These are phyloP conservation scores for Phaeoacremonium minimum DNA, from an alignment of 2,329 filamentous ascomycete species.

Conservation along the genomic window DNA sequence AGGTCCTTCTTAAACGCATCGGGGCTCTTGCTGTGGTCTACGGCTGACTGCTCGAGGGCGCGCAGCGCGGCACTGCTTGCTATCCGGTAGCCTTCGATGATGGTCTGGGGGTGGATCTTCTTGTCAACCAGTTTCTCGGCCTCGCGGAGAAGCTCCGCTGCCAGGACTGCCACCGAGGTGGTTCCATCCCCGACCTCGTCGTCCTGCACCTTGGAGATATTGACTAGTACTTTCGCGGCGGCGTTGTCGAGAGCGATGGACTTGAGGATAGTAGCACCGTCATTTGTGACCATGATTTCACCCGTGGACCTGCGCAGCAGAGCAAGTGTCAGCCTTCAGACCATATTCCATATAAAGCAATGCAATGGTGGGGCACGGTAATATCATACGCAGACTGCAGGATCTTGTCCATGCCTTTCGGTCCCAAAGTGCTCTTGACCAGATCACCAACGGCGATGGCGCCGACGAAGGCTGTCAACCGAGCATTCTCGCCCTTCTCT, in stretches of 20 bases:
- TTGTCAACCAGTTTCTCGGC: conserved; percentile 96
- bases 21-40: conserved; percentile 82
- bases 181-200: conserved; percentile 98
- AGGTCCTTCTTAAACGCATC: conserved; percentile 87
- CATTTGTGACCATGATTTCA: conserved; percentile 98
- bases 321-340: conserved; percentile 10
- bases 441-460: conserved; percentile 96
- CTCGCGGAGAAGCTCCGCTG: conserved; percentile 90
- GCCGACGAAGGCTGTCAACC: conserved; percentile 95
- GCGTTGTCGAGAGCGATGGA: conserved; percentile 98
- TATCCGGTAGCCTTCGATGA: conserved; percentile 98
- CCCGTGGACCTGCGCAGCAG: conserved; percentile 68
- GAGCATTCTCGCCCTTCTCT: conserved; percentile 98
- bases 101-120: conserved; percentile 99
- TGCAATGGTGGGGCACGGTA: conserved; percentile 6
- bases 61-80: conserved; percentile 83
- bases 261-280: conserved; percentile 97
- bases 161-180: conserved; percentile 93
- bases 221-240: conserved; percentile 95
- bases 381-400: conserved; percentile 80
- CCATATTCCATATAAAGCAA: neutral
- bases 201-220: conserved; percentile 98
- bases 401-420: conserved; percentile 99
- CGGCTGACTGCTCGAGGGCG: conserved; percentile 77
- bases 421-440: conserved; percentile 94